These are phyloP conservation scores for Candida frijolesensis DNA, from an alignment of 1,139 yeast genomes.

Conservation along the genomic window DNA sequence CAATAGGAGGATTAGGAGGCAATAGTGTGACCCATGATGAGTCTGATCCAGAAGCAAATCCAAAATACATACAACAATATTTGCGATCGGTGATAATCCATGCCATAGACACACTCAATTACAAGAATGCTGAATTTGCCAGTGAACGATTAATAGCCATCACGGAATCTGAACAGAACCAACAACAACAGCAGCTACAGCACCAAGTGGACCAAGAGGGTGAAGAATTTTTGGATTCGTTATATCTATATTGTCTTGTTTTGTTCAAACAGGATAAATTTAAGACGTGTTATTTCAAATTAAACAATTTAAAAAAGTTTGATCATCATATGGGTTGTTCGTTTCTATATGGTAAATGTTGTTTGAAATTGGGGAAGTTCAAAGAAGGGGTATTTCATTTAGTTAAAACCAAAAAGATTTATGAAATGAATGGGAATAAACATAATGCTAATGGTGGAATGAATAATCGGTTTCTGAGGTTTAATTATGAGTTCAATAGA, in stretches of 20 bases:
- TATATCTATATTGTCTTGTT: conserved; percentile 66
- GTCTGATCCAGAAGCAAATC: conserved; percentile 7
- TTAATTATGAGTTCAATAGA: conserved; percentile 37
- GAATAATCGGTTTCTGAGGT: conserved; percentile 22
- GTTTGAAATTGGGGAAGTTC: conserved; percentile 56
- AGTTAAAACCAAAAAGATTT: conserved; percentile 32
- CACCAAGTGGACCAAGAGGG: background rate
- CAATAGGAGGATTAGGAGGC: conserved; percentile 1
- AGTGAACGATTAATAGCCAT: conserved; percentile 72
- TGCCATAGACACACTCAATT: conserved; percentile 69
- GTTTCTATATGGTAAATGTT: conserved; percentile 67
- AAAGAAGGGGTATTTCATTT: conserved; percentile 68
- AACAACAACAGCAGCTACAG: background rate
- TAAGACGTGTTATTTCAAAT: conserved; percentile 60
- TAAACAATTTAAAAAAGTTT: conserved; percentile 45
- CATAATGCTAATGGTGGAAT: conserved; percentile 7
- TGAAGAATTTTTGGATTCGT: conserved; percentile 52
- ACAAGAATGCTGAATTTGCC: conserved; percentile 77
- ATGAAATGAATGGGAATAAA: conserved; percentile 59
- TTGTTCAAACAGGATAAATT: conserved; percentile 55
- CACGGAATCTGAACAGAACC: conserved; percentile 20
- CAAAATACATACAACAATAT: conserved; percentile 32
- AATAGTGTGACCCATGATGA: background rate
- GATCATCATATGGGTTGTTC: conserved; percentile 67
- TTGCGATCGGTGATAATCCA: conserved; percentile 64